phyloP scores from a whole-genome alignment of 352 stramenopile genomes.

The Pythium apleroticum region DNA sequence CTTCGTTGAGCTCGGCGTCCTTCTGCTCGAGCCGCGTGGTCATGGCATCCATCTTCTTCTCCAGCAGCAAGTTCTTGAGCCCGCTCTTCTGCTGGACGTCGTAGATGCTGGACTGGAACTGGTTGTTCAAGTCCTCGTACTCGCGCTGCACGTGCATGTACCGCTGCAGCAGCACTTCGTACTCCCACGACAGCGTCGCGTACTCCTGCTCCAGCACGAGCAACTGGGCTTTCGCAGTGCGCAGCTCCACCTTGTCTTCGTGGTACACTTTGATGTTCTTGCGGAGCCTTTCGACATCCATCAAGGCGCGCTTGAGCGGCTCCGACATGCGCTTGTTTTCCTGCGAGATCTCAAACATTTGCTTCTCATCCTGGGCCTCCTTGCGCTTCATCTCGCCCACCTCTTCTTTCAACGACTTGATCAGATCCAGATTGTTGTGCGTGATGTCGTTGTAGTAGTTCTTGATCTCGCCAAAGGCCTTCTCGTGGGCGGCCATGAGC shows the following conservation, averaged over 20 bases:
- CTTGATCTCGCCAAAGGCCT: constrained; percentile 95
- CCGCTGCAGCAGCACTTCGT: constrained; percentile 92
- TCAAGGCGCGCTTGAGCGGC: constrained; percentile 89
- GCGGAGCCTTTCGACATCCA: constrained; percentile 71
- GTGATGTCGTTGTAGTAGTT: constrained; percentile 98
- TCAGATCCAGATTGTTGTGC: constrained; percentile 96
- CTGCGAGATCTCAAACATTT: constrained; percentile 93
- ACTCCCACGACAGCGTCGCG: constrained; percentile 90
- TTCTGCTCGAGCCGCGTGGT: constrained; percentile 87
- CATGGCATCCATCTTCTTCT: constrained; percentile 92
- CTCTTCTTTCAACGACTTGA: constrained; percentile 95
- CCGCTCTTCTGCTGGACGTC: constrained; percentile 93
- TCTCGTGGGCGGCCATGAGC: constrained; percentile 93
- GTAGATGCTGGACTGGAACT: constrained; percentile 90
- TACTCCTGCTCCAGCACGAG: constrained; percentile 89
- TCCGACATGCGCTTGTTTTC: constrained; percentile 96
- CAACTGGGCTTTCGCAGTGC: constrained; percentile 67
- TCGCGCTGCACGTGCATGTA: constrained; percentile 85
- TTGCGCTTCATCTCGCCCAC: constrained; percentile 94
- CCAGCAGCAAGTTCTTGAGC: constrained; percentile 93
- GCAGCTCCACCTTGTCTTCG: constrained; percentile 67
- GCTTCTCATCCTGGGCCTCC: constrained; percentile 92
- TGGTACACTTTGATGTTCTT: constrained; percentile 73
- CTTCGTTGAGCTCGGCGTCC: constrained; percentile 91
- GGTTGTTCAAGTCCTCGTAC: constrained; percentile 84